A percentile compares a stretch with the other conserved stretches of the same genome.
Evolutionary conservation across 192 early-diverging fungal genomes (phyloP).

Genomic region (Phlyctochytrium planicorne): DNA sequence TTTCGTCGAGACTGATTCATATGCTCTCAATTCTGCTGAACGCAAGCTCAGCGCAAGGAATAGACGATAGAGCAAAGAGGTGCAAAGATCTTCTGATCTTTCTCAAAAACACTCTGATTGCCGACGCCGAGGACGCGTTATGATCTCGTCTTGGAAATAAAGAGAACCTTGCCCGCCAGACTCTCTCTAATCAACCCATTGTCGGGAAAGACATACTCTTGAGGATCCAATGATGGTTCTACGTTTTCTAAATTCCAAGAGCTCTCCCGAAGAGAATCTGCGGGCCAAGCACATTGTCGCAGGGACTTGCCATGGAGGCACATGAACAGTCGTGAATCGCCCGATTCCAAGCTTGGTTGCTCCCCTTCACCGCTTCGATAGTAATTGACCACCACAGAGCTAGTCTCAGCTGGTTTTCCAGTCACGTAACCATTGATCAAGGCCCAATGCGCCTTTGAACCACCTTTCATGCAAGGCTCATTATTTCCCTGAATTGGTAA

Average conservation of each 20-base stretch:
- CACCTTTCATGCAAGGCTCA: slow-evolving; percentile 22
- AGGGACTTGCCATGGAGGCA: slow-evolving; percentile 30
- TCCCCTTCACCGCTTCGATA: not conserved
- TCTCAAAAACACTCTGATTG: not conserved
- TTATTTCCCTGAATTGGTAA: too few species aligned
- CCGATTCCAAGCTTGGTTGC: too few species aligned
- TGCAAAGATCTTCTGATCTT: not conserved
- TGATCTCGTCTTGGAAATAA: not conserved
- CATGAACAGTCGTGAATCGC: not conserved
- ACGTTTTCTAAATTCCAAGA: slow-evolving; percentile 15
- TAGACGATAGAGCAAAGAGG: not conserved
- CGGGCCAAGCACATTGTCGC: slow-evolving; percentile 21
- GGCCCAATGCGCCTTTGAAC: slow-evolving; percentile 30
- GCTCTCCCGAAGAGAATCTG: slow-evolving; percentile 6
- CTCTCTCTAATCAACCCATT: not conserved
- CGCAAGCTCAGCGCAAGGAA: not conserved
- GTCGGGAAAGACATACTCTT: slow-evolving; percentile 11
- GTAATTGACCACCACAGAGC: too few species aligned
- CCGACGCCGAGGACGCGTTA: not conserved
- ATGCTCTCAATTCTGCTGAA: slow-evolving; percentile 60
- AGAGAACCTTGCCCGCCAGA: slow-evolving; percentile 14
- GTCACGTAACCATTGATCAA: slow-evolving; percentile 18
- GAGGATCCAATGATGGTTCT: not conserved
- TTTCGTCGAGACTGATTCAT: slow-evolving; percentile 67
- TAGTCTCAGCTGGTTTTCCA: not conserved